Conservation (phyloP, 192 early-diverging fungal genomes). For the Gigaspora rosea region DNA sequence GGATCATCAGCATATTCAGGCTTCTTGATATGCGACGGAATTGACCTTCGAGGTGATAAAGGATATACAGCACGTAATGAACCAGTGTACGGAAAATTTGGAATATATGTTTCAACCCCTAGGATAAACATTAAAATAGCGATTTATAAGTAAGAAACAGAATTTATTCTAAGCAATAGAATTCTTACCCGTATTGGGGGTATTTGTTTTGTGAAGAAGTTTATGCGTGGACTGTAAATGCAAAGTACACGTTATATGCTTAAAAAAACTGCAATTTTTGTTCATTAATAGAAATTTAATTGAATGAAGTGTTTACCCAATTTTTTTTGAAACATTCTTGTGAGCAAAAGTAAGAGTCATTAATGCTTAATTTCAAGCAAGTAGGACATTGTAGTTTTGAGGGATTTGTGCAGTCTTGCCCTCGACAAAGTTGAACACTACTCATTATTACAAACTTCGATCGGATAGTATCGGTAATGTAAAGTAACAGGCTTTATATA, state of each 20-base stretch:
- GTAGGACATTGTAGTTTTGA: conserved; percentile 81
- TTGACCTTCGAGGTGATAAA: conserved; percentile 64
- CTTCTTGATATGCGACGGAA: conserved; percentile 65
- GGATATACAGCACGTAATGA: conserved; percentile 73
- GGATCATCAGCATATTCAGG: conserved; percentile 70
- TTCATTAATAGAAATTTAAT: not conserved
- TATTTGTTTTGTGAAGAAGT: not conserved
- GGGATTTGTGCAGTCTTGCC: conserved; percentile 60
- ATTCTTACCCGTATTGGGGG: not conserved
- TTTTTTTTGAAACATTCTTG: conserved; percentile 75
- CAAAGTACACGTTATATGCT: not conserved
- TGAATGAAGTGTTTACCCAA: conserved; percentile 54
- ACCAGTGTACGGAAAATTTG: conserved; percentile 58
- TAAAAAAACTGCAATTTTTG: not conserved
- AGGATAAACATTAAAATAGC: not conserved
- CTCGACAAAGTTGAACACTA: conserved; percentile 39
- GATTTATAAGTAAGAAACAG: not conserved
- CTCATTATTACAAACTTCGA: not conserved
- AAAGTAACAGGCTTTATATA: too few relatives aligned
- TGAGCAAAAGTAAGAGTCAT: conserved; percentile 75
- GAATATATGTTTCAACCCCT: conserved; percentile 14
- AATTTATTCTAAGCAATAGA: not conserved
- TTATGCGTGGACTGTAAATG: conserved; percentile 19
- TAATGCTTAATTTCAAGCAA: conserved; percentile 68
- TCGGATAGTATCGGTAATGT: too few relatives aligned